Base-by-base conservation (phyloP, 331 rosid species). In the Saraca asoca region DNA sequence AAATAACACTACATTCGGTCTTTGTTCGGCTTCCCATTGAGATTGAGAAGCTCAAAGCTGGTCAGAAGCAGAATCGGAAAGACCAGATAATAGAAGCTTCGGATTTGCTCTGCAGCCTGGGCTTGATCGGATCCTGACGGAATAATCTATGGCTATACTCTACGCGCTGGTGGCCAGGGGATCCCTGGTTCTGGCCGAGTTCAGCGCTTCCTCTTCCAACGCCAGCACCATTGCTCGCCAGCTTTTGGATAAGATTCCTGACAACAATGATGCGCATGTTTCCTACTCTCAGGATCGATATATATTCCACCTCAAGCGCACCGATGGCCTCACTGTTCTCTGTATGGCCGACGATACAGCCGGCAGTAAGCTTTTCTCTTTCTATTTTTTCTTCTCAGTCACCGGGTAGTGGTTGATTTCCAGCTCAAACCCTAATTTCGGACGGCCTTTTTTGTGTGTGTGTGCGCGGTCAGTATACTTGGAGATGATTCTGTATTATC, bases 261-360 rank as follows among this genome's bases (percentile, higher is more conserved):
- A 96, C 1, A 75, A 71, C 78, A 78, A 85, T 66, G 99, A 94
- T 54, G 61, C 90, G 7, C 84, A 94, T 45, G 89, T 86, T 7
- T 94, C 99, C 0, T 94, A 94, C 78, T 94, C 99, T 49, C 99
- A 94, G 59, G 99, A 94, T 52, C 96, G 99, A 1, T 88, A 77
- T 65, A 80, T 90, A 70, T 94, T 94, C 68, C 99, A 94, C 74
- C 86, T 90, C 20, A 91, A 88, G 69, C 94, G 99, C 68, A 90
- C 99, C 82, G 99, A 90, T 24, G 99, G 96, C 42, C 97, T 94
- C 73, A 88, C 99, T 73, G 96, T 90, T 62, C 97, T 94, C 75
- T 94, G 99, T 70, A 88, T 94, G 95, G 97, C 99, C 65, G 97
- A 94, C 70, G 99, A 94, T 34, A 71, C 81, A 62, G 89, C 89